Evolutionary conservation across 1,139 yeast genomes (phyloP), one percentile per base, ranked within the genome.

Genomic region (Entelexis paramagnoliae): DNA sequence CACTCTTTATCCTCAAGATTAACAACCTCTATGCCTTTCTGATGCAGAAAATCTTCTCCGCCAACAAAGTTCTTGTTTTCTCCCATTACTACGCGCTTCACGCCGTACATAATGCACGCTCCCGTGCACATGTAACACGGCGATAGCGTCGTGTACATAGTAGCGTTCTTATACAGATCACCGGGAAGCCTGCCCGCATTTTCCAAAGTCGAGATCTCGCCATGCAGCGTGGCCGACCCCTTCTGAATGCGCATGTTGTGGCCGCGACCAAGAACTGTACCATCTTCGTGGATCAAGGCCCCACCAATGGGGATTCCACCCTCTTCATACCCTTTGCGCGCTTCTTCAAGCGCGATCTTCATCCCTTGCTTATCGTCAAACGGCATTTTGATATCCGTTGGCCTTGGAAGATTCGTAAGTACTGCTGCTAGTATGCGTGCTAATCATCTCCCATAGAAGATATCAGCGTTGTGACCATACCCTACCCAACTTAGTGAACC

Each of bases 41-140:
- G 64, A 56, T 66, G 66, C 62, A 89, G 72, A 66, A 79, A 79
- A 34, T 81, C 84, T 65, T 89, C 96, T 42, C 78, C 80, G 14
- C 96, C 96, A 41, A 75, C 59, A 61, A 83, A 89, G 26, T 83
- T 88, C 49, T 69, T 77, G 66, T 87, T 87, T 67, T 89, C 97
- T 20, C 96, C 96, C 67, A 87, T 64, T 0, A 89, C 96, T 35
- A 87, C 83, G 58, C 96, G 74, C 60, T 81, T 80, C 59, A 89
- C 75, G 35, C 95, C 95, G 68, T 88, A 89, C 74, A 89, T 73
- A 51, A 89, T 64, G 59, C 93, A 85, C 16, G 96, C 95, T 19
- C 97, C 97, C 8, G 94, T 78, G 64, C 97, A 89, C 96, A 89
- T 89, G 59, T 81, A 75, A 66, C 97, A 89, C 2, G 97, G 96